phyloP scores from a whole-genome alignment of 306 rosid genomes.

The Styphnolobium japonicum region DNA sequence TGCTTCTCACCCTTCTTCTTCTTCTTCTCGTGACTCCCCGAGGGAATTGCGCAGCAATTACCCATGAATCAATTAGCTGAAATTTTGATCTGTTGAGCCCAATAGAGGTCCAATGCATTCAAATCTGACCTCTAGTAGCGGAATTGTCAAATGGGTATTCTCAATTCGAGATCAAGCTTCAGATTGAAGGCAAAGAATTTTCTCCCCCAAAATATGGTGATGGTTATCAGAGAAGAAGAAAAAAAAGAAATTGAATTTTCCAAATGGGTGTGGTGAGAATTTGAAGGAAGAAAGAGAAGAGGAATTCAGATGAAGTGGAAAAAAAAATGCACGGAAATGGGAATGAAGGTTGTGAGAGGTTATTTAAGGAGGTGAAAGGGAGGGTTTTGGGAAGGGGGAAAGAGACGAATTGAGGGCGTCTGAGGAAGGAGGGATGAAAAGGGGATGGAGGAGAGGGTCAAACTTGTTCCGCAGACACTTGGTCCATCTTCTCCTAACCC shows the following conservation, averaged over 20 bases:
- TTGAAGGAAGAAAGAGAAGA: not conserved
- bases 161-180: constrained; percentile 3
- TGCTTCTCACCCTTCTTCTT: constrained; percentile 44
- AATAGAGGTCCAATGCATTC: too few species aligned
- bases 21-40: constrained; percentile 25
- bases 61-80: constrained; percentile 62
- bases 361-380: not conserved
- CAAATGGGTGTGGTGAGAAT: not conserved
- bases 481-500: too few species aligned
- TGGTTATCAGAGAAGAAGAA: not conserved
- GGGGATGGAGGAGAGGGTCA: constrained; percentile 10
- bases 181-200: not conserved
- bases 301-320: not conserved
- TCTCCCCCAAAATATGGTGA: not conserved
- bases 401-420: constrained; percentile 31
- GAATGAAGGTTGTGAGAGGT: not conserved
- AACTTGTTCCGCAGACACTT: constrained; percentile 33
- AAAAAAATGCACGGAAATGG: not conserved
- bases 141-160: not conserved
- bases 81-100: too few species aligned
- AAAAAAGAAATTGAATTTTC: not conserved
- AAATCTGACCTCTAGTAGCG: too few species aligned
- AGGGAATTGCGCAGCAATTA: constrained; percentile 66
- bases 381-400: not conserved
- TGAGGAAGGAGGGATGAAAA: not conserved